These are phyloP conservation scores for Russula foetens DNA, from an alignment of 768 basidiomycete species.

Conservation along the genomic window DNA sequence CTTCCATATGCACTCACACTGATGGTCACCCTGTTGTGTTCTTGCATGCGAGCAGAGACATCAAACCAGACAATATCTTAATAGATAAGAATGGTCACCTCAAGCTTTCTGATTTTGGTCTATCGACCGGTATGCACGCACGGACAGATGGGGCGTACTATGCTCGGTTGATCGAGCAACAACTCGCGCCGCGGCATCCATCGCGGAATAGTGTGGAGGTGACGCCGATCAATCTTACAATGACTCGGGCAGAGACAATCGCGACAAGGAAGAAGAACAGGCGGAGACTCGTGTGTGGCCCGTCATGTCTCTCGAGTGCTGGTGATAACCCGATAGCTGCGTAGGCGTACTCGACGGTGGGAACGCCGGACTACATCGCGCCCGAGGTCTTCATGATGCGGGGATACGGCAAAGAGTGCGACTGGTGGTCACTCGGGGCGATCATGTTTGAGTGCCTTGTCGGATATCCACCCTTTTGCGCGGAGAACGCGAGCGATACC, in stretches of 20 bases:
- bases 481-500: slow-evolving; percentile 93
- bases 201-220: slow-evolving; percentile 93
- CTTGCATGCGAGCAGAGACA: slow-evolving; percentile 54
- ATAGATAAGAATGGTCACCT: slow-evolving; percentile 97
- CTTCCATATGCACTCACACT: background rate
- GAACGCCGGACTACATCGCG: slow-evolving; percentile 94
- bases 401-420: slow-evolving; percentile 96
- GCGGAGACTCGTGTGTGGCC: slow-evolving; percentile 66
- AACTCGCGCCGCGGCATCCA: slow-evolving; percentile 36
- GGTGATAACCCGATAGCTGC: background rate
- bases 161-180: slow-evolving; percentile 70
- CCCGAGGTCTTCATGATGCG: slow-evolving; percentile 95
- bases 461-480: slow-evolving; percentile 95
- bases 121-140: slow-evolving; percentile 97
- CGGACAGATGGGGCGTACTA: slow-evolving; percentile 96
- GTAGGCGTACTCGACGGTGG: slow-evolving; percentile 96
- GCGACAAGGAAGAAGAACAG: slow-evolving; percentile 99
- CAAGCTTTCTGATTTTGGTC: slow-evolving; percentile 96
- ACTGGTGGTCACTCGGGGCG: slow-evolving; percentile 99
- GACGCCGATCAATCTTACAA: slow-evolving; percentile 93
- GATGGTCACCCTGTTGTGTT: background rate
- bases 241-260: slow-evolving; percentile 87
- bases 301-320: background rate
- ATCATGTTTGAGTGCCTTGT: slow-evolving; percentile 98
- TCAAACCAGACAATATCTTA: slow-evolving; percentile 98